Evolutionary conservation across 805 yeast species (phyloP).

Genomic region (Barnettozyma sp.): DNA sequence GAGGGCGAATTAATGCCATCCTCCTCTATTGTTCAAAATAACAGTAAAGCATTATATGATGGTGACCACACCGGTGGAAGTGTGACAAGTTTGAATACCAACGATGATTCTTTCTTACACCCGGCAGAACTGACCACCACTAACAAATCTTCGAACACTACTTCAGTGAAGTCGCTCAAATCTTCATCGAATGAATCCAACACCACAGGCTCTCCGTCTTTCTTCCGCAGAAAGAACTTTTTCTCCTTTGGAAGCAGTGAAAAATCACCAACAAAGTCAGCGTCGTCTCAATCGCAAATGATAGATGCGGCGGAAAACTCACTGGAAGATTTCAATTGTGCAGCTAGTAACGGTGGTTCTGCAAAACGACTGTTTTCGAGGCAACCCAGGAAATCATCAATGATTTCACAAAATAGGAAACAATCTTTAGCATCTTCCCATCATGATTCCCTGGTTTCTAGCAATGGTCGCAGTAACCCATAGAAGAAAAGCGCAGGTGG

Average conservation of each 20-base stretch:
- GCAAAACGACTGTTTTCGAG: slow-evolving; percentile 20
- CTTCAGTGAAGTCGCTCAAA: slow-evolving; percentile 15
- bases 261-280: slow-evolving; percentile 19
- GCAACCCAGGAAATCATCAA: slow-evolving; percentile 13
- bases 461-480: slow-evolving; percentile 5
- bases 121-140: slow-evolving; percentile 17
- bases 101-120: slow-evolving; percentile 7
- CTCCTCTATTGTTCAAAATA: too few species aligned
- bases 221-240: slow-evolving; percentile 30
- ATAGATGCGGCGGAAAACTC: slow-evolving; percentile 13
- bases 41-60: too few species aligned
- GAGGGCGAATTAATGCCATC: too few species aligned
- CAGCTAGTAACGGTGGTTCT: slow-evolving; percentile 3
- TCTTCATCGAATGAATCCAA: slow-evolving; percentile 15
- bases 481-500: too few species aligned
- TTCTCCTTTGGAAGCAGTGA: slow-evolving; percentile 30
- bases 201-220: slow-evolving; percentile 30
- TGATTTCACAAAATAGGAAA: slow-evolving; percentile 12
- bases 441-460: slow-evolving; percentile 5
- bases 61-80: background rate
- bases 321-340: slow-evolving; percentile 17
- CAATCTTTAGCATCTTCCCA: slow-evolving; percentile 16
- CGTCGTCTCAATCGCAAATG: slow-evolving; percentile 13
- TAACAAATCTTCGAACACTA: slow-evolving; percentile 16
- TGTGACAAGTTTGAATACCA: background rate